These are phyloP conservation scores for Aspergillus steynii DNA, from an alignment of 495 filamentous ascomycete genomes.

Conservation along the genomic window DNA sequence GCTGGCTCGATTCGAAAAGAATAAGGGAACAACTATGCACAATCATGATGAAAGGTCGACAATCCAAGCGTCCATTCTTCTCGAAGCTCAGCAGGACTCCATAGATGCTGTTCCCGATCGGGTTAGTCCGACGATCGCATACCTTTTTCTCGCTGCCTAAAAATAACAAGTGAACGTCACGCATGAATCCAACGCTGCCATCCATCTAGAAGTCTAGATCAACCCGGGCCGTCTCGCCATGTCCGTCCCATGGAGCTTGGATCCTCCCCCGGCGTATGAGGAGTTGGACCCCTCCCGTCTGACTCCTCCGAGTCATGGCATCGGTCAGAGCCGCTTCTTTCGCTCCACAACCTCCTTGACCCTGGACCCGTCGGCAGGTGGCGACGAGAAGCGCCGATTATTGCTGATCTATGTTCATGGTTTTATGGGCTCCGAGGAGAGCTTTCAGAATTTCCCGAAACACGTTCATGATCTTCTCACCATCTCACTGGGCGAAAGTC, in stretches of 20 bases:
- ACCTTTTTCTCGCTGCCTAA: neutral
- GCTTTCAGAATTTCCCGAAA: conserved; percentile 83
- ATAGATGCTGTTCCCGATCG: neutral
- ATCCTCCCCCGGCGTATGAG: neutral
- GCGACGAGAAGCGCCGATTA: conserved; percentile 53
- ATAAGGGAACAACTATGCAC: neutral
- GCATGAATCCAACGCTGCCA: too few species aligned
- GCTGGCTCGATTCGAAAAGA: neutral
- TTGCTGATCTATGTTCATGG: conserved; percentile 88
- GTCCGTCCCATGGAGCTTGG: neutral
- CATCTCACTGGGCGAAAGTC: conserved; percentile 64
- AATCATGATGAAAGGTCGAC: neutral
- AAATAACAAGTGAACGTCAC: neutral
- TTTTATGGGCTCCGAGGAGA: conserved; percentile 88
- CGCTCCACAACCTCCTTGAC: conserved; percentile 1
- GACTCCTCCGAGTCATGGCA: neutral
- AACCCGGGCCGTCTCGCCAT: neutral
- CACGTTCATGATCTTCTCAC: conserved; percentile 81
- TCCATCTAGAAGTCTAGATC: too few species aligned
- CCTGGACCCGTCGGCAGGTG: neutral
- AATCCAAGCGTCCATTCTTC: neutral
- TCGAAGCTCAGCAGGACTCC: neutral
- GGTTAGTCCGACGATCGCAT: neutral
- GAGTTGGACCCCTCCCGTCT: neutral
- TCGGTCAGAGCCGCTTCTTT: conserved; percentile 6